Conservation (phyloP, 2,329 filamentous ascomycete species). For the Calonectria ilicicola region DNA sequence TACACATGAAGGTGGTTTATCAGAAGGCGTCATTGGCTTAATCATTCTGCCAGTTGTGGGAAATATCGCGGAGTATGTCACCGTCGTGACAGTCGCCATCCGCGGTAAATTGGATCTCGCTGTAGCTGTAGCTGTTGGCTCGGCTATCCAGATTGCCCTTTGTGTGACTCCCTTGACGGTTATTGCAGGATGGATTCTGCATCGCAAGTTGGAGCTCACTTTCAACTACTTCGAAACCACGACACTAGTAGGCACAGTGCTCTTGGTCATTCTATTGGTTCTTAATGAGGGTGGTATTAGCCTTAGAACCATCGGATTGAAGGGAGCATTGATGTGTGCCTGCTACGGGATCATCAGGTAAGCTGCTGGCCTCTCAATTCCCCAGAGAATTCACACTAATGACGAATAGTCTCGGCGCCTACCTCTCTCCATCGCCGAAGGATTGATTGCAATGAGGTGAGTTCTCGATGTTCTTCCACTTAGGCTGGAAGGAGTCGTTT, state of each 20-base stretch:
- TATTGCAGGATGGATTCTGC: constrained; percentile 68
- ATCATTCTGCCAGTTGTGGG: constrained; percentile 73
- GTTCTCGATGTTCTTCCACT: neutral
- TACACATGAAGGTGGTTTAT: constrained; percentile 60
- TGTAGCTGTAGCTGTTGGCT: constrained; percentile 70
- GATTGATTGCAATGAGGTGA: neutral
- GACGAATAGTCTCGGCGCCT: constrained; percentile 9
- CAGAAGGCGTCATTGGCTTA: constrained; percentile 70
- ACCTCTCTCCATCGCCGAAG: constrained; percentile 14
- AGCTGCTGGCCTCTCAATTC: constrained; percentile 4
- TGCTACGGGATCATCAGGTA: constrained; percentile 65
- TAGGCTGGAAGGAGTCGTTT: neutral
- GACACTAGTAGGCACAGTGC: constrained; percentile 75
- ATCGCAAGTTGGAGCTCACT: constrained; percentile 71
- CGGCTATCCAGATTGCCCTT: constrained; percentile 71
- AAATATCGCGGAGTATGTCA: constrained; percentile 74
- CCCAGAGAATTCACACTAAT: neutral
- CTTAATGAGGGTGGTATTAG: constrained; percentile 79
- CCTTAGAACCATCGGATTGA: constrained; percentile 58
- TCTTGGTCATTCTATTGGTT: constrained; percentile 82
- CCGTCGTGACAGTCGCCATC: constrained; percentile 68
- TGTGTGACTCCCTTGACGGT: constrained; percentile 72
- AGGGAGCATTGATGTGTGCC: constrained; percentile 69
- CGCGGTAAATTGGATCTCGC: constrained; percentile 73
- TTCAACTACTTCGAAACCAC: constrained; percentile 83